These are phyloP conservation scores for Arthrobotrys entomopaga DNA, from an alignment of 2,329 filamentous ascomycete genomes.

Conservation along the genomic window DNA sequence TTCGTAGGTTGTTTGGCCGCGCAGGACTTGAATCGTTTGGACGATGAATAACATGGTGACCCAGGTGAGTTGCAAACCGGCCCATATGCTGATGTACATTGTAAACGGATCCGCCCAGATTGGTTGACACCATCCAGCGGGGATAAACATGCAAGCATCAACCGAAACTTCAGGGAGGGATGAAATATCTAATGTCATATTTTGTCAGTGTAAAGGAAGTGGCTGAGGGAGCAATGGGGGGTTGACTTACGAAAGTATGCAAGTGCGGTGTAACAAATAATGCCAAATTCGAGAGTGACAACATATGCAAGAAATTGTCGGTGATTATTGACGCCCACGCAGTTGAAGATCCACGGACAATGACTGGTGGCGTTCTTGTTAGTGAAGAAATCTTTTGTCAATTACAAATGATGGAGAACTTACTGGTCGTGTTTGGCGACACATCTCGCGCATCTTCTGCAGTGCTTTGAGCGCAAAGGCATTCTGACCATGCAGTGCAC, in stretches of 20 bases:
- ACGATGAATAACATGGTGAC: slow-evolving; percentile 96
- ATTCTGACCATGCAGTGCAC: slow-evolving; percentile 93
- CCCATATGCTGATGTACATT: slow-evolving; percentile 81
- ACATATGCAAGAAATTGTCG: slow-evolving; percentile 95
- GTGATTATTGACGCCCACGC: slow-evolving; percentile 93
- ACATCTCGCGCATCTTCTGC: slow-evolving; percentile 87
- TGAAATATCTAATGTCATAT: slow-evolving; percentile 58
- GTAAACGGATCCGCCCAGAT: slow-evolving; percentile 86
- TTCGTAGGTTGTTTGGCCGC: slow-evolving; percentile 95
- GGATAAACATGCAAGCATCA: slow-evolving; percentile 75
- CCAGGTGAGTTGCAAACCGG: slow-evolving; percentile 86
- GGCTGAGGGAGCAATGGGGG: background rate
- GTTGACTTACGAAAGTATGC: slow-evolving; percentile 56
- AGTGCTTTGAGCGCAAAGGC: slow-evolving; percentile 94
- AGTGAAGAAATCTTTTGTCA: background rate
- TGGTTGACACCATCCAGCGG: slow-evolving; percentile 77
- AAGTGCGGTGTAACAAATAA: slow-evolving; percentile 38
- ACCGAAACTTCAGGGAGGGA: slow-evolving; percentile 44
- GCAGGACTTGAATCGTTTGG: slow-evolving; percentile 89
- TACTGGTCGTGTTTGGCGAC: slow-evolving; percentile 97
- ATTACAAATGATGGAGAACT: slow-evolving; percentile 62
- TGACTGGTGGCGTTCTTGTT: slow-evolving; percentile 70
- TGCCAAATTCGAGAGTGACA: slow-evolving; percentile 77
- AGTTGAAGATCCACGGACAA: slow-evolving; percentile 98
- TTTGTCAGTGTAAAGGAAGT: slow-evolving; percentile 32